These are phyloP conservation scores for Daldinia eschscholtzii DNA, from an alignment of 2,329 filamentous ascomycete genomes.

Conservation along the genomic window DNA sequence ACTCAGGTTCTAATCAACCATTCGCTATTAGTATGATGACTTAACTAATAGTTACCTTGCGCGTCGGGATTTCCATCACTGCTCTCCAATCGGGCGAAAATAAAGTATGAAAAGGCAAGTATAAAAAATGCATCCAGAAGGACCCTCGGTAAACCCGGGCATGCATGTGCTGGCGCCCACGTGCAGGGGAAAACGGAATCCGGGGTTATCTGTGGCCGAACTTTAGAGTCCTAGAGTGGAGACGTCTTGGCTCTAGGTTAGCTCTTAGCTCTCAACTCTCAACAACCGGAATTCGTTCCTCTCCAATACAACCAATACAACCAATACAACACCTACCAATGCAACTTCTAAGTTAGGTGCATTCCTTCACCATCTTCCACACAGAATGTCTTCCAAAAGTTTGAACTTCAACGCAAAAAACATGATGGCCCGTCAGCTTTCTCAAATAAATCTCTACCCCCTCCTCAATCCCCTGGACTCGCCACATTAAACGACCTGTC, in stretches of 20 bases:
- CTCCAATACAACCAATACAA: background rate
- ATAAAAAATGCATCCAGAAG: background rate
- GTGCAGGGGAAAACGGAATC: slow-evolving; percentile 30
- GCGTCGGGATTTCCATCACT: too few relatives aligned
- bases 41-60: background rate
- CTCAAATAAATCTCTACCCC: background rate
- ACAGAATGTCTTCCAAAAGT: too few relatives aligned
- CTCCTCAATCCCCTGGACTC: background rate
- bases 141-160: slow-evolving; percentile 10
- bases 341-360: background rate
- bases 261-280: background rate
- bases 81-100: background rate
- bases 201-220: slow-evolving; percentile 38
- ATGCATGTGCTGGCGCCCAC: slow-evolving; percentile 20
- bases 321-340: background rate
- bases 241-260: too few relatives aligned
- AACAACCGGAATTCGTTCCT: slow-evolving; percentile 3
- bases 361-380: background rate
- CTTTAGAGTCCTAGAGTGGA: slow-evolving; percentile 17
- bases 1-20: background rate
- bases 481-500: background rate
- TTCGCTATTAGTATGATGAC: too few relatives aligned
- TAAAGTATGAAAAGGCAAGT: background rate
- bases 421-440: background rate
- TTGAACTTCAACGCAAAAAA: background rate